Evolutionary conservation across 352 stramenopile species (phyloP).

Genomic region (Pythium angustatum): DNA sequence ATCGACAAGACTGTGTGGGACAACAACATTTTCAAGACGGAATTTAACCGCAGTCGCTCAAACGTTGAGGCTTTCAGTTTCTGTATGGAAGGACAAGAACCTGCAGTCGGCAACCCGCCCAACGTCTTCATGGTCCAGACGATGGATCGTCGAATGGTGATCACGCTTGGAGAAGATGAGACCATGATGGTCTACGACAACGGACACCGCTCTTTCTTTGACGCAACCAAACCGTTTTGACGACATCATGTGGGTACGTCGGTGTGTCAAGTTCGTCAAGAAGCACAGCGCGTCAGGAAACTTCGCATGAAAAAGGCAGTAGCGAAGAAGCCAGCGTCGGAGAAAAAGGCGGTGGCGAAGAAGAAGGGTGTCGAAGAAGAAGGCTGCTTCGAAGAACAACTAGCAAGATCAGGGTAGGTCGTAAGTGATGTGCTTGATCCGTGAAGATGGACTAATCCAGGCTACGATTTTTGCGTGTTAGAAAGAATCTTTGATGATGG

Average conservation of each 20-base stretch:
- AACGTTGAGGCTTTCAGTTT: neutral
- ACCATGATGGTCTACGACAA: constrained; percentile 13
- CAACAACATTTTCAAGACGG: neutral
- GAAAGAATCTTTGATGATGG: neutral
- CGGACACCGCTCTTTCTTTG: neutral
- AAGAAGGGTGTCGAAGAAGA: neutral
- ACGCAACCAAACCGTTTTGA: neutral
- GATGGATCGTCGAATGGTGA: neutral
- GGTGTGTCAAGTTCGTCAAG: constrained; percentile 5
- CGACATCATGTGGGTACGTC: constrained; percentile 10
- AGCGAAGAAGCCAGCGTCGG: too few relatives aligned
- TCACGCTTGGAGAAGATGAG: neutral
- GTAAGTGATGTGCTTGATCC: neutral
- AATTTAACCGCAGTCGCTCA: neutral
- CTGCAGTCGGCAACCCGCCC: neutral
- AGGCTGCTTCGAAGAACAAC: neutral
- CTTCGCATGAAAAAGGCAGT: neutral
- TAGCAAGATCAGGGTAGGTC: neutral
- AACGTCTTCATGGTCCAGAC: constrained; percentile 6
- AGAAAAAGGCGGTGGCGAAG: neutral
- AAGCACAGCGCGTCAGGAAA: neutral
- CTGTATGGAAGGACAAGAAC: neutral
- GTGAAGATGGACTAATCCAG: too few relatives aligned
- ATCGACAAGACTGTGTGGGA: too few relatives aligned
- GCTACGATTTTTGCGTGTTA: too few relatives aligned